These are phyloP conservation scores for Myxozyma geophila DNA, from an alignment of 805 yeast species.

Conservation along the genomic window DNA sequence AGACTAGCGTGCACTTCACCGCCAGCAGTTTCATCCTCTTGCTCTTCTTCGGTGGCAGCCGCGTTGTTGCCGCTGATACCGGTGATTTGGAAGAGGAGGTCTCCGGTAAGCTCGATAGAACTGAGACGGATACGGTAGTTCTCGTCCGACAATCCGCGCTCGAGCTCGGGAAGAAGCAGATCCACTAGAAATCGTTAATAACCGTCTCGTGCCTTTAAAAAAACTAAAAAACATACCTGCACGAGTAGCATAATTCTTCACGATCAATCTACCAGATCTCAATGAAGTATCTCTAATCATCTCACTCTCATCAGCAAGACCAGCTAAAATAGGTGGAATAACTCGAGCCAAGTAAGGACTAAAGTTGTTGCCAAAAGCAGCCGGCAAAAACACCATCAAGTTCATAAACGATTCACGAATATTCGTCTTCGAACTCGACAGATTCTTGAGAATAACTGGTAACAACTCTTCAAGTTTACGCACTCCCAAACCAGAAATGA, in stretches of 20 bases:
- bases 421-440: conserved; percentile 66
- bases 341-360: conserved; percentile 84
- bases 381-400: conserved; percentile 83
- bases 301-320: conserved; percentile 88
- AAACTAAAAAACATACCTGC: conserved; percentile 50
- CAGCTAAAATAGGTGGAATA: conserved; percentile 89
- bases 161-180: conserved; percentile 89
- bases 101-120: conserved; percentile 95
- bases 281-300: conserved; percentile 85
- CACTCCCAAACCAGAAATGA: conserved; percentile 87
- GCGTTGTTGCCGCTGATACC: conserved; percentile 73
- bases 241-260: conserved; percentile 84
- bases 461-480: conserved; percentile 84
- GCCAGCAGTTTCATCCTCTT: conserved; percentile 42
- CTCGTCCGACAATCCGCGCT: conserved; percentile 80
- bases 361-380: conserved; percentile 89
- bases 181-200: conserved; percentile 55
- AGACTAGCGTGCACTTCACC: conserved; percentile 64
- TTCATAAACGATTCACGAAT: conserved; percentile 94
- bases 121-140: conserved; percentile 88
- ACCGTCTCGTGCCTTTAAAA: neutral
- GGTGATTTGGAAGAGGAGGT: conserved; percentile 87
- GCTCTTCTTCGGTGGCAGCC: conserved; percentile 47
- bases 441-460: conserved; percentile 76
- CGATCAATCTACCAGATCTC: conserved; percentile 90